Base-by-base conservation (phyloP, 208 protist genomes). In the Wallacemonas sp. region DNA sequence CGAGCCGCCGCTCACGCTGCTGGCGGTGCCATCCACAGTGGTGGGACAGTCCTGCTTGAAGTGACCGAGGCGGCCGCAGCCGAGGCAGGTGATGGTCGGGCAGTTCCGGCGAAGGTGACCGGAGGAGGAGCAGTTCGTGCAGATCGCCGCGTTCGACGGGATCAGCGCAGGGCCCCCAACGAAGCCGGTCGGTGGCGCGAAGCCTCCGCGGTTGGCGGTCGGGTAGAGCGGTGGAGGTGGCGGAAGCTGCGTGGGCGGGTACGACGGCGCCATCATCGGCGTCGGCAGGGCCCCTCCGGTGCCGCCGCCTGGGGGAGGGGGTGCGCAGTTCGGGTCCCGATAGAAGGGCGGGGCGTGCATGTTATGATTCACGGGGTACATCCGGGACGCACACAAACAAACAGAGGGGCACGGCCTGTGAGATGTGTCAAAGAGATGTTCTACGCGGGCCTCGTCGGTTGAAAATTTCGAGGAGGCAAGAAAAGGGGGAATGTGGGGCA, bases 91-190 rank as follows among this genome's bases (percentile, higher is more conserved):
- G 38, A 90, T 70, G 48, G 72, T 62, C 1, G 85, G 79, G 57
- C 81, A 89, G 69, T 88, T 81, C 28, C 82, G 80, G 31, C 74
- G 74, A 42, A 89, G 65, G 54, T 90, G 84, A 8, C 81, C 78
- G 23, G 39, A 61, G 12, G 59, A 57, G 20, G 64, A 62, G 57
- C 83, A 88, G 67, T 81, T 79, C 54, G 72, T 74, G 61, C 87
- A 90, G 20, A 68, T 25, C 36, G 36, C 10, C 36, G 7, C 14
- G 10, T 14, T 14, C 0, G 7, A 14, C 36, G 36, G 14, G 10
- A 41, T 14, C 0, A 14, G 36, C 10, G 14, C 10, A 7, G 36
- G 36, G 7, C 36, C 36, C 14, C 10, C 7, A 14, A 14, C 36
- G 36, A 41, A 41, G 10, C 10, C 10, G 10, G 36, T 14, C 36